Conservation (phyloP, 2,329 filamentous ascomycete species). For the Sporothrix phasma region DNA sequence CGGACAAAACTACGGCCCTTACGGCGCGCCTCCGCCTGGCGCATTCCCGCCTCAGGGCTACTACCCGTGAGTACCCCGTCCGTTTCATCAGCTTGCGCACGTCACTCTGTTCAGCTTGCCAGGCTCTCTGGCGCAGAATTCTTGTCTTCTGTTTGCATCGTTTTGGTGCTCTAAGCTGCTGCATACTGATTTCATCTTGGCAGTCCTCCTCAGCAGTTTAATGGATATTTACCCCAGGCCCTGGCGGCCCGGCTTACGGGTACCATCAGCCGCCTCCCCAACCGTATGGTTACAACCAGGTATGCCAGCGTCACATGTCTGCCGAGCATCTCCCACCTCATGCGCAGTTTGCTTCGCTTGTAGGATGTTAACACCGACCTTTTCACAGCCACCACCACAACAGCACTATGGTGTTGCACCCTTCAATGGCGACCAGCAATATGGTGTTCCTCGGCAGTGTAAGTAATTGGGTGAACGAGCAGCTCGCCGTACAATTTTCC, state of each 20-base stretch:
- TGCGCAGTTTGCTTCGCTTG: not conserved
- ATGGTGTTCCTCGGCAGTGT: slow-evolving; percentile 1
- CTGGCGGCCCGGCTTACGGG: slow-evolving; percentile 5
- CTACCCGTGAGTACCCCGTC: slow-evolving; percentile 7
- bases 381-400: not conserved
- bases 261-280: slow-evolving; percentile 15
- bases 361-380: not conserved
- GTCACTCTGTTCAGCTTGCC: not conserved
- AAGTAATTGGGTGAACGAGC: not conserved
- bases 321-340: not conserved
- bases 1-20: slow-evolving; percentile 9
- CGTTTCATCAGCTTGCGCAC: not conserved
- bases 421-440: not conserved
- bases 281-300: slow-evolving; percentile 13
- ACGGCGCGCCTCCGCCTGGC: slow-evolving; percentile 12
- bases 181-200: slow-evolving; percentile 3
- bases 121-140: not conserved
- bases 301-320: slow-evolving; percentile 8
- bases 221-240: slow-evolving; percentile 13
- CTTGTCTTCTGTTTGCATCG: not conserved
- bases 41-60: slow-evolving; percentile 15
- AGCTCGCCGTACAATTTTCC: not conserved
- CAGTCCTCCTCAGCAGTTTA: slow-evolving; percentile 13
- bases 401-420: not conserved
- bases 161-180: not conserved